Evolutionary conservation across 1,139 yeast genomes (phyloP), one percentile per base, ranked within the genome.

Genomic region (Chernovozyma sophiae-reginae): DNA sequence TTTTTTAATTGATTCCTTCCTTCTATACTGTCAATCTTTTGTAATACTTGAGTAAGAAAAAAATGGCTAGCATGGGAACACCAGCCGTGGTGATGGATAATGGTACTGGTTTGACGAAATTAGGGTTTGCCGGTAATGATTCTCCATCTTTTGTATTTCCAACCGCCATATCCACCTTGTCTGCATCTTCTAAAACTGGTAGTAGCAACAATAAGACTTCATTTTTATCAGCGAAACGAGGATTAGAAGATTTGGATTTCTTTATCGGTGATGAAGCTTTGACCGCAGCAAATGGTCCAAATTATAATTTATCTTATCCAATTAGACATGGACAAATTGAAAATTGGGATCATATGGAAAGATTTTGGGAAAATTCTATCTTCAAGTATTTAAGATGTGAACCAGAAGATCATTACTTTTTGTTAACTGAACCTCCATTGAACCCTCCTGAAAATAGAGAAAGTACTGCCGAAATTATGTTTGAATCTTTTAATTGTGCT

Each of bases 301-400:
- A 87, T 36, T 94, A 92, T 61, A 85, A 92, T 31, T 70, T 94
- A 44, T 79, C 80, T 45, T 92, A 92, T 55, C 99, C 99, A 14
- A 87, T 92, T 46, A 84, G 86, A 60, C 98, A 92, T 56, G 99
- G 99, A 17, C 98, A 92, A 66, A 83, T 92, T 47, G 98, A 92
- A 61, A 89, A 92, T 59, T 92, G 99, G 99, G 98, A 94, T 65
- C 97, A 92, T 58, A 92, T 92, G 99, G 99, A 92, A 62, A 75
- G 98, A 57, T 90, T 89, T 62, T 92, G 99, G 99, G 97, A 92
- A 58, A 86, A 86, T 55, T 86, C 96, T 31, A 90, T 92, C 54
- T 92, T 92, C 71, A 90, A 92, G 65, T 92, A 92, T 60, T 74
- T 92, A 53, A 79, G 97, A 62, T 89, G 97, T 59, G 98, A 92